Conservation (phyloP, 768 basidiomycete genomes). For the Sistotremastrum niveocremeum region DNA sequence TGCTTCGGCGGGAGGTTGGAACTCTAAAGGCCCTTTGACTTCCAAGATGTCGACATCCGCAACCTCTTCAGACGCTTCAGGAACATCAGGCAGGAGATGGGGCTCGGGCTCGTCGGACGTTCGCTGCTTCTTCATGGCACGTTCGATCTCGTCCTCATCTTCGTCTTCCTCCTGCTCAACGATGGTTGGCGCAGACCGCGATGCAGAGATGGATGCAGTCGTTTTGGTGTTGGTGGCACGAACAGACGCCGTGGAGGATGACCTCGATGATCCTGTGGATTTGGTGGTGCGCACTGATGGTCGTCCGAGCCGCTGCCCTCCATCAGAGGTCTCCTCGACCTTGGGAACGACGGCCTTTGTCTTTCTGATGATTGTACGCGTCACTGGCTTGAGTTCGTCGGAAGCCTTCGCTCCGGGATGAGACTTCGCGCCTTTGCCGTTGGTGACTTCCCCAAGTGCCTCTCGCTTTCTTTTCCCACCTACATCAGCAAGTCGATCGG, state of each 20-base stretch:
- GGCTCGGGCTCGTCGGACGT: conserved; percentile 28
- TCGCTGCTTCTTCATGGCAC: conserved; percentile 60
- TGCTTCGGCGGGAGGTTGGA: conserved; percentile 19
- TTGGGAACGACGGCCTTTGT: conserved; percentile 27
- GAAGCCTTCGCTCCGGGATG: neutral
- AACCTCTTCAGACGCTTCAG: conserved; percentile 16
- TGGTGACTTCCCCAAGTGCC: conserved; percentile 58
- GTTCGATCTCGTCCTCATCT: conserved; percentile 44
- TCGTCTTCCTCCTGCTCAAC: conserved; percentile 17
- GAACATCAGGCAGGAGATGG: conserved; percentile 29
- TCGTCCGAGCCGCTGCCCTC: conserved; percentile 4
- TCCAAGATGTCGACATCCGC: neutral
- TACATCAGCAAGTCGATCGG: conserved; percentile 31
- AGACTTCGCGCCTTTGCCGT: conserved; percentile 13
- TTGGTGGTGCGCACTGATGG: conserved; percentile 6
- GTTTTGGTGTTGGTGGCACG: conserved; percentile 34
- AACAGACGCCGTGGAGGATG: conserved; percentile 48
- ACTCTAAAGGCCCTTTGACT: conserved; percentile 7
- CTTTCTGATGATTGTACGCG: conserved; percentile 33
- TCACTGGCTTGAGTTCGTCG: conserved; percentile 13
- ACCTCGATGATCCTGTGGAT: conserved; percentile 14
- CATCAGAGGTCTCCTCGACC: conserved; percentile 29
- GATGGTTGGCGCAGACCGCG: neutral
- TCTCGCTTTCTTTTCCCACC: conserved; percentile 65
- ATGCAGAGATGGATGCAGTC: conserved; percentile 3